Conservation (phyloP, 352 stramenopile species). For the Thraustochytrium sp. region DNA sequence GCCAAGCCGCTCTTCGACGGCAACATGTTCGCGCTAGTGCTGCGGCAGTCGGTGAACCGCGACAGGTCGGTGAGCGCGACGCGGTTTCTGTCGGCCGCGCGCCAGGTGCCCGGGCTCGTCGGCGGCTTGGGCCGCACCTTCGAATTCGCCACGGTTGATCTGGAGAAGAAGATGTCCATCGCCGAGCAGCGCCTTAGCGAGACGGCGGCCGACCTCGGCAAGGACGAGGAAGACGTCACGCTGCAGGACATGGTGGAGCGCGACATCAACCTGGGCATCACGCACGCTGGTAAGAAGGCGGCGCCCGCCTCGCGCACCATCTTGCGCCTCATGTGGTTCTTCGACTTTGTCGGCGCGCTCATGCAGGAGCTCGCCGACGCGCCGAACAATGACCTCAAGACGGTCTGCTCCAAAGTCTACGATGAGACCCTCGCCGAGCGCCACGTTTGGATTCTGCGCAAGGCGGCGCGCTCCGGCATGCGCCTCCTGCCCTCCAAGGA, state of each 20-base stretch:
- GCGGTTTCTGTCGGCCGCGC: background rate
- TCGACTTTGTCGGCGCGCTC: constrained; percentile 23
- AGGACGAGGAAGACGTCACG: background rate
- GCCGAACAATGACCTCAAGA: background rate
- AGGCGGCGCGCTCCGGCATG: constrained; percentile 25
- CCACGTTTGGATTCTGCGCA: constrained; percentile 15
- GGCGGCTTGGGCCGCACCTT: constrained; percentile 28
- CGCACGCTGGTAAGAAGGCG: constrained; percentile 31
- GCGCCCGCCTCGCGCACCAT: constrained; percentile 7
- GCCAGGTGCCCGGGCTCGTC: background rate
- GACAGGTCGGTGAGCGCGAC: background rate
- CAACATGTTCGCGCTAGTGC: background rate
- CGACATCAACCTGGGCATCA: background rate
- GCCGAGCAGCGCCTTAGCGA: background rate
- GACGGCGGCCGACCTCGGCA: background rate
- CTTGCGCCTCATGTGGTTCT: constrained; percentile 32
- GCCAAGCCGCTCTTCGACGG: background rate
- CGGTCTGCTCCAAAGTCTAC: constrained; percentile 30
- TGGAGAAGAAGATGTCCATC: constrained; percentile 7
- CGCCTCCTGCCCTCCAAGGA: background rate
- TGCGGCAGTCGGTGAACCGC: background rate
- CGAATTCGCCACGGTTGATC: background rate
- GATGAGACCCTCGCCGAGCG: constrained; percentile 7
- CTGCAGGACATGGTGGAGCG: constrained; percentile 35
- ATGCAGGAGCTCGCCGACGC: background rate